Percentiles rank a stretch among this genome's conserved stretches.
phyloP scores from a whole-genome alignment of 768 basidiomycete genomes.

The Lactarius tabidus region DNA sequence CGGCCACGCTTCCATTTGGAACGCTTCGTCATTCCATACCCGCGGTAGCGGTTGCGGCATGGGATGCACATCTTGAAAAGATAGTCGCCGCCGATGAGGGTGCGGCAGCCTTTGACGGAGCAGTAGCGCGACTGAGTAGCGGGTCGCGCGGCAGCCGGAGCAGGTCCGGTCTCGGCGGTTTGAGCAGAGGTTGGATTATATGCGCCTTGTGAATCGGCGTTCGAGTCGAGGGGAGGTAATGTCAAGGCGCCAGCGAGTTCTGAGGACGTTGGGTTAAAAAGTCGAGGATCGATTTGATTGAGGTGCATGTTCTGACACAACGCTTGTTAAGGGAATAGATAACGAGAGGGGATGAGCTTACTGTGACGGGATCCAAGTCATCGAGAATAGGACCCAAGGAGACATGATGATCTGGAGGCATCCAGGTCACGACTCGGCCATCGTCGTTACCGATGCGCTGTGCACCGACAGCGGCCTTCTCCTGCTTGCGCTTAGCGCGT shows the following conservation, averaged over 20 bases:
- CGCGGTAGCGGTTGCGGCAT: constrained; percentile 48
- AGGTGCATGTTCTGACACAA: constrained; percentile 16
- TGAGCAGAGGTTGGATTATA: constrained; percentile 11
- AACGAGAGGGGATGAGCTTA: neutral
- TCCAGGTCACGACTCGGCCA: constrained; percentile 30
- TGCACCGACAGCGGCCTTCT: constrained; percentile 39
- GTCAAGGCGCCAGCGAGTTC: constrained; percentile 49
- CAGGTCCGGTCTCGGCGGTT: neutral
- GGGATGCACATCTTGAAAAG: constrained; percentile 30
- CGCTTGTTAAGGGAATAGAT: neutral
- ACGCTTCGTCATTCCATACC: constrained; percentile 52
- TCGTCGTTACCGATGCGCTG: constrained; percentile 17
- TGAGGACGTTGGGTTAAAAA: constrained; percentile 37
- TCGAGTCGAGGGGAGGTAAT: constrained; percentile 31
- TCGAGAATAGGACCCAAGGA: constrained; percentile 12
- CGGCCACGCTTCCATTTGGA: constrained; percentile 50
- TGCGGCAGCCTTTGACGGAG: constrained; percentile 54
- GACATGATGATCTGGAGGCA: constrained; percentile 27
- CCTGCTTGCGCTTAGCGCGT: constrained; percentile 45
- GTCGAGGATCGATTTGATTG: constrained; percentile 32
- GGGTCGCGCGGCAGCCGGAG: constrained; percentile 8
- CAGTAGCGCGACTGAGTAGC: constrained; percentile 37
- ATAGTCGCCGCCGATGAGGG: constrained; percentile 38
- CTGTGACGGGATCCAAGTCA: constrained; percentile 15
- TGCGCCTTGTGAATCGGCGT: neutral